phyloP scores from a whole-genome alignment of 1,139 yeast species.

The Schizosaccharomyces versatilis region DNA sequence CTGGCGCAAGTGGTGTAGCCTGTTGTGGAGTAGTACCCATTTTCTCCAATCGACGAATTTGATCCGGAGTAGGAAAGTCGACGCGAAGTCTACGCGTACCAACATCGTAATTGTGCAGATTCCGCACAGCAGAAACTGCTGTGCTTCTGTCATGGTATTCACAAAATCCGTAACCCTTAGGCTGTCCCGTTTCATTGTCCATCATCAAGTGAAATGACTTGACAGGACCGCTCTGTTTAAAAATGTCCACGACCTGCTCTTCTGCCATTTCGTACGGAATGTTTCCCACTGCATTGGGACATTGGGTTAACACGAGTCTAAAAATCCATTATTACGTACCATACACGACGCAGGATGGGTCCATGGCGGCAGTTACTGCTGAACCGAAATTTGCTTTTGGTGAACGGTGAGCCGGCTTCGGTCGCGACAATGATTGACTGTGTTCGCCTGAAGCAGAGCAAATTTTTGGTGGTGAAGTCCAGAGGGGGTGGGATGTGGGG shows the following conservation, averaged over 20 bases:
- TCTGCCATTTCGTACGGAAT: constrained; percentile 66
- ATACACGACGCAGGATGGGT: constrained; percentile 2
- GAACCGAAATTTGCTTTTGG: too few species aligned
- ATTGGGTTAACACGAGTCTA: constrained; percentile 20
- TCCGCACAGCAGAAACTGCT: constrained; percentile 78
- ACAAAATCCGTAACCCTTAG: constrained; percentile 77
- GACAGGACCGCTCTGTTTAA: constrained; percentile 54
- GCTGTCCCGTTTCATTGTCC: constrained; percentile 73
- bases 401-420: too few species aligned
- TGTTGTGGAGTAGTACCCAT: constrained; percentile 16
- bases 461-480: too few species aligned
- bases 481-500: too few species aligned
- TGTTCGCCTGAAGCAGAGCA: too few species aligned
- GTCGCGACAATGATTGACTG: too few species aligned
- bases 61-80: constrained; percentile 23
- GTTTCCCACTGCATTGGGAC: constrained; percentile 30
- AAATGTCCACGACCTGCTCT: constrained; percentile 42
- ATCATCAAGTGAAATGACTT: constrained; percentile 51
- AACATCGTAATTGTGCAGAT: constrained; percentile 55
- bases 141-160: constrained; percentile 56
- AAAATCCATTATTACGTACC: background rate
- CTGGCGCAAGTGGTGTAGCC: constrained; percentile 9
- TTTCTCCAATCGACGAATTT: constrained; percentile 24
- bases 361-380: background rate
- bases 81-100: constrained; percentile 58